These are phyloP conservation scores for Podaxis pistillaris DNA, from an alignment of 768 basidiomycete species.

Conservation along the genomic window DNA sequence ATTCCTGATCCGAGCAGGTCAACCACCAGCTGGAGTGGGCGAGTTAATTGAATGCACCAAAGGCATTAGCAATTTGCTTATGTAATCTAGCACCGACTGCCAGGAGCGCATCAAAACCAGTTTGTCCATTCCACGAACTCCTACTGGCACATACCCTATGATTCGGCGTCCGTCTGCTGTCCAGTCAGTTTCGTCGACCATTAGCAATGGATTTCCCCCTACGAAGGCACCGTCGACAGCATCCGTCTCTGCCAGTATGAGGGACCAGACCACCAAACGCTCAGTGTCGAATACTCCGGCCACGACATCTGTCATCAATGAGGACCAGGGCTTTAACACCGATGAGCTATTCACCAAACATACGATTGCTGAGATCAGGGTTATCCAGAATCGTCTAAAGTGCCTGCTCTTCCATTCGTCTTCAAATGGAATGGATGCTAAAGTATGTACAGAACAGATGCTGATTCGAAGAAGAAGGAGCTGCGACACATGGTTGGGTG, in stretches of 20 bases:
- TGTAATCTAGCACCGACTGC: too few relatives aligned
- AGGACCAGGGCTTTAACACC: conserved; percentile 41
- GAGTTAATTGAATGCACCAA: too few relatives aligned
- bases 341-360: conserved; percentile 74
- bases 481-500: conserved; percentile 90
- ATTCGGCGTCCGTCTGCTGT: conserved; percentile 6
- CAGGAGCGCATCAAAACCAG: background rate
- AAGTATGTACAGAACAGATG: conserved; percentile 56
- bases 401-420: conserved; percentile 25
- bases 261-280: background rate
- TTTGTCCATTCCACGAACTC: background rate
- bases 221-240: background rate
- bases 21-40: too few relatives aligned
- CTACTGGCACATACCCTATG: conserved; percentile 5
- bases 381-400: conserved; percentile 68
- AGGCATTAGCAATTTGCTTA: too few relatives aligned
- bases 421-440: conserved; percentile 13
- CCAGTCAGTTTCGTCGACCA: background rate
- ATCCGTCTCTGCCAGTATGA: background rate
- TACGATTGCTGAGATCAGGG: conserved; percentile 70
- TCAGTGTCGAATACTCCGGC: background rate
- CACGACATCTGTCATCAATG: background rate
- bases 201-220: conserved; percentile 1
- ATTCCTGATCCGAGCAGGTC: too few relatives aligned
- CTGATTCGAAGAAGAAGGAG: conserved; percentile 86